Percentiles rank a stretch among this genome's conserved stretches.
phyloP scores from a whole-genome alignment of 345 rosid species.

The Arabidopsis thaliana region DNA sequence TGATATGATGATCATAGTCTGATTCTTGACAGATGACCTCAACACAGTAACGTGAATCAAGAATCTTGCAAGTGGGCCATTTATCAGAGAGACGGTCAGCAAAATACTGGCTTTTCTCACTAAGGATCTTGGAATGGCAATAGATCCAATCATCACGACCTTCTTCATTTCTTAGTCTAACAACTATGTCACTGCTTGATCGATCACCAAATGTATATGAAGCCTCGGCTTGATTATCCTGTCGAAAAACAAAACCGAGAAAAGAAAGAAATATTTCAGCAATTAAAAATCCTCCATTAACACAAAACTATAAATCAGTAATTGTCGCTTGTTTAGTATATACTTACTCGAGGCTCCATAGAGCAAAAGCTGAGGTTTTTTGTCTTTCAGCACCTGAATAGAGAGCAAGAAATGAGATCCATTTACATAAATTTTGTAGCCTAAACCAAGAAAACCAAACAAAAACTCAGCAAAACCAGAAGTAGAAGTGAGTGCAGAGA shows the following conservation, averaged over 20 bases:
- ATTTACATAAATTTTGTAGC: neutral
- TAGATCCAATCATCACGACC: slow-evolving; percentile 90
- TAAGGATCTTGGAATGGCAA: slow-evolving; percentile 76
- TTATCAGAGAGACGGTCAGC: slow-evolving; percentile 85
- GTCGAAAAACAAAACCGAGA: neutral
- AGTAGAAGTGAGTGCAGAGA: slow-evolving; percentile 19
- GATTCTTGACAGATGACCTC: slow-evolving; percentile 82
- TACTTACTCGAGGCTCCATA: slow-evolving; percentile 45
- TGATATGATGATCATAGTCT: slow-evolving; percentile 76
- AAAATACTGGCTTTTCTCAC: slow-evolving; percentile 76
- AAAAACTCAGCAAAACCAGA: neutral
- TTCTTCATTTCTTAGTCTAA: slow-evolving; percentile 75
- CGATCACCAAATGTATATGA: slow-evolving; percentile 67
- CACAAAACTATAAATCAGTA: slow-evolving; percentile 11
- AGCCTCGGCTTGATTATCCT: slow-evolving; percentile 51
- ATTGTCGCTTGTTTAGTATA: neutral
- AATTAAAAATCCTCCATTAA: neutral
- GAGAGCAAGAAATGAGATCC: slow-evolving; percentile 20
- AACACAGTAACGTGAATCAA: slow-evolving; percentile 87
- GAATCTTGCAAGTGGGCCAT: slow-evolving; percentile 95
- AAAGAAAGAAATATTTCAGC: slow-evolving; percentile 3
- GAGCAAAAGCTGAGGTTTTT: neutral
- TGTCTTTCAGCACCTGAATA: slow-evolving; percentile 31
- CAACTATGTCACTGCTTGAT: slow-evolving; percentile 87
- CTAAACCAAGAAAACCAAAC: neutral